A percentile compares a stretch with the other conserved stretches of the same genome.
Conservation (phyloP, 345 rosid species). For the Triadica sebifera region DNA sequence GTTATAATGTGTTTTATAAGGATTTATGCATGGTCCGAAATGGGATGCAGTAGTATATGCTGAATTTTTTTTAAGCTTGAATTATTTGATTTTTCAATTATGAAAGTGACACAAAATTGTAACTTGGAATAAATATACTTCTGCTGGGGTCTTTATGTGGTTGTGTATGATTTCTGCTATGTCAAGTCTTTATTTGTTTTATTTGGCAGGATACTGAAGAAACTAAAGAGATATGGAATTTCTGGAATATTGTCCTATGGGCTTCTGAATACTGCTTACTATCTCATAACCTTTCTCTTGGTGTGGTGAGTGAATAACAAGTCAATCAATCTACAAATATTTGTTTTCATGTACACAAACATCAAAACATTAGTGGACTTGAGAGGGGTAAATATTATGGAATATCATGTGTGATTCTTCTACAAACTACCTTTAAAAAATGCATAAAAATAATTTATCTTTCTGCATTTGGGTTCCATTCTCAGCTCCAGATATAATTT, state of each 20-base stretch:
- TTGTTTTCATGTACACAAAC: background rate
- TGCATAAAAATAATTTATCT: background rate
- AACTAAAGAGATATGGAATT: conserved; percentile 73
- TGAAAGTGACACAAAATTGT: no score
- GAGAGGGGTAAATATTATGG: background rate
- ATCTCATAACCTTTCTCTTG: conserved; percentile 64
- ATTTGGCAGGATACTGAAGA: conserved; percentile 53
- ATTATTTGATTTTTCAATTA: background rate
- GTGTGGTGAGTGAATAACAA: conserved; percentile 63
- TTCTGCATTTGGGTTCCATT: background rate
- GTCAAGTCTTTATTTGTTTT: background rate
- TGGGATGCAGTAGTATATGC: background rate
- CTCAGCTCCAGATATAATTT: background rate
- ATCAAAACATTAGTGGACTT: background rate
- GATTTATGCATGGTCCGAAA: background rate
- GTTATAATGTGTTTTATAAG: no score
- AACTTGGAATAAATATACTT: no score
- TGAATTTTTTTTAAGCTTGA: background rate
- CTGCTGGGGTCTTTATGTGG: background rate
- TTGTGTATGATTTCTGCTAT: background rate
- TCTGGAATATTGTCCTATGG: conserved; percentile 86
- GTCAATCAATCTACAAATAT: background rate
- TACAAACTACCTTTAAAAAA: background rate
- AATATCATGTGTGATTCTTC: background rate
- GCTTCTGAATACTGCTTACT: conserved; percentile 73